Percentiles rank a stretch among this genome's conserved stretches.
Evolutionary conservation across 306 rosid genomes (phyloP).

Genomic region (Sindora glabra): DNA sequence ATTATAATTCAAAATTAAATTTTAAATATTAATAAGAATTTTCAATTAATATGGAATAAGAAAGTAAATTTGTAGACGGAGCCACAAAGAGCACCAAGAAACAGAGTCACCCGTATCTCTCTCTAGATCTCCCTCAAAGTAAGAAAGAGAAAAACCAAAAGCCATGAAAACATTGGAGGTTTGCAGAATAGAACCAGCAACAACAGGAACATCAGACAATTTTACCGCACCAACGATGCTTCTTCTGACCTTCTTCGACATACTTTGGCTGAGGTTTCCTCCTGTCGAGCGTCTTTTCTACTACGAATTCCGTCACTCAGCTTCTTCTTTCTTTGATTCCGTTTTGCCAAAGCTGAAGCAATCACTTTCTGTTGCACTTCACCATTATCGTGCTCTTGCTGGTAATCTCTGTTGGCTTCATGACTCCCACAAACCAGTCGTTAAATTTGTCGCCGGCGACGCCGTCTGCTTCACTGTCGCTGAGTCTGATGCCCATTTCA

Average conservation of each 20-base stretch:
- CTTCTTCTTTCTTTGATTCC: neutral
- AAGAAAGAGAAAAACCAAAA: too few species aligned
- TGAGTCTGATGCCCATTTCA: neutral
- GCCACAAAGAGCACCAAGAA: too few species aligned
- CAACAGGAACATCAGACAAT: too few species aligned
- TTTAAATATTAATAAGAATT: too few species aligned
- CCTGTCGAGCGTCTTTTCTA: neutral
- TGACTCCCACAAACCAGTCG: neutral
- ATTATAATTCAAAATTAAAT: too few species aligned
- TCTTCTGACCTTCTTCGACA: constrained; percentile 5
- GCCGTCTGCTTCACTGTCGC: constrained; percentile 12
- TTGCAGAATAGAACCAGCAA: too few species aligned
- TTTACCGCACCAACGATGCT: neutral
- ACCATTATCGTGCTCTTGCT: neutral
- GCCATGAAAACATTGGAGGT: too few species aligned
- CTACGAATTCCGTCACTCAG: neutral
- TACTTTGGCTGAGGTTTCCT: neutral
- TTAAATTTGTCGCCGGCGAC: neutral
- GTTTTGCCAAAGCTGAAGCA: neutral
- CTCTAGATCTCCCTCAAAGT: too few species aligned
- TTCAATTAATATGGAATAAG: too few species aligned
- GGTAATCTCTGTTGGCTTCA: neutral
- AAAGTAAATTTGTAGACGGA: too few species aligned
- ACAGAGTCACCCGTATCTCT: too few species aligned
- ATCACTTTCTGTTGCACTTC: neutral